Conservation (phyloP, 306 rosid genomes). For the Vigna radiata region DNA sequence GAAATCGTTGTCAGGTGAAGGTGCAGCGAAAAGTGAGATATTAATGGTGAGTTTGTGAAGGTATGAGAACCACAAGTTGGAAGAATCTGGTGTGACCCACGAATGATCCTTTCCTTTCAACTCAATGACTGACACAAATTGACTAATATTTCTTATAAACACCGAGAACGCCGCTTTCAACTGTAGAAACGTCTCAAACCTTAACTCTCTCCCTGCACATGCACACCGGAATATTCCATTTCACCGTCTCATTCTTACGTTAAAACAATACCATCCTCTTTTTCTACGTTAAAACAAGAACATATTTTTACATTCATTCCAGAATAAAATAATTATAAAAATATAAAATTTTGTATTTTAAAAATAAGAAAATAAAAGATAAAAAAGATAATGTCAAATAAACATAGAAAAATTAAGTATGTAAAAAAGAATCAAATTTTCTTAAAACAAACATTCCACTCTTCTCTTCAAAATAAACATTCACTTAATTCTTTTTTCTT, state of each 20-base stretch:
- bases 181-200: conserved; percentile 42
- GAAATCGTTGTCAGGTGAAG: conserved; percentile 9
- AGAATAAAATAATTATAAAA: too few relatives aligned
- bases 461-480: too few relatives aligned
- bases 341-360: too few relatives aligned
- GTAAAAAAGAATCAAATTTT: too few relatives aligned
- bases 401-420: too few relatives aligned
- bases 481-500: too few relatives aligned
- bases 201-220: conserved; percentile 31
- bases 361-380: too few relatives aligned
- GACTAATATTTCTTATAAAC: conserved; percentile 28
- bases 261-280: too few relatives aligned
- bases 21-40: conserved; percentile 39
- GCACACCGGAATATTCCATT: conserved; percentile 32
- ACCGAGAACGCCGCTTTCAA: conserved; percentile 50
- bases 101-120: neutral
- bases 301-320: too few relatives aligned
- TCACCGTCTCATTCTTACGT: conserved; percentile 39
- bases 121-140: conserved; percentile 35
- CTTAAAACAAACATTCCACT: neutral
- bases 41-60: conserved; percentile 23
- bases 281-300: too few relatives aligned
- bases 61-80: conserved; percentile 40
- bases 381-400: too few relatives aligned
- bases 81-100: conserved; percentile 42